phyloP scores from a whole-genome alignment of 768 basidiomycete genomes.

The Polyporus arcularius region DNA sequence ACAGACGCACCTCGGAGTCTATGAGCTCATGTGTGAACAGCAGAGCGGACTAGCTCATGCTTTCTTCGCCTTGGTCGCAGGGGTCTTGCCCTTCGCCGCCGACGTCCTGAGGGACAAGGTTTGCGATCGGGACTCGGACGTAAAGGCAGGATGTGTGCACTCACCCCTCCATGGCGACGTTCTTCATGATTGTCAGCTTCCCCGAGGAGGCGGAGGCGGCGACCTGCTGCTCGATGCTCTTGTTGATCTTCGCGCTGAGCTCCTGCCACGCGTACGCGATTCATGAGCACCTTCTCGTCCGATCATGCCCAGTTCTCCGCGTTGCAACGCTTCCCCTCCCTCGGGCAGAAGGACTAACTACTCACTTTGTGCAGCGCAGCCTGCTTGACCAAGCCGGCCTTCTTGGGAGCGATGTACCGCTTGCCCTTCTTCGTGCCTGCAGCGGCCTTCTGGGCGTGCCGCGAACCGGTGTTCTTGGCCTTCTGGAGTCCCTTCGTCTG shows the following conservation, averaged over 20 bases:
- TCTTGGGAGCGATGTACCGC: slow-evolving; percentile 80
- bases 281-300: neutral
- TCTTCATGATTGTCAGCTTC: slow-evolving; percentile 92
- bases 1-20: slow-evolving; percentile 4
- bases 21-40: neutral
- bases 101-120: slow-evolving; percentile 7
- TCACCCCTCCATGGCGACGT: slow-evolving; percentile 46
- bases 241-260: slow-evolving; percentile 88
- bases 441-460: slow-evolving; percentile 66
- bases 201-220: slow-evolving; percentile 86
- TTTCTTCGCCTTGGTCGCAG: slow-evolving; percentile 18
- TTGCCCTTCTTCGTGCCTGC: slow-evolving; percentile 79
- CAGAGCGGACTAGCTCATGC: slow-evolving; percentile 1
- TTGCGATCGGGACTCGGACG: neutral
- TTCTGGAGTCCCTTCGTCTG: slow-evolving; percentile 74
- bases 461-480: slow-evolving; percentile 46
- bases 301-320: neutral
- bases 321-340: neutral
- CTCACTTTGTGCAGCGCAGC: slow-evolving; percentile 77
- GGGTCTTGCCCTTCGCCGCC: slow-evolving; percentile 10
- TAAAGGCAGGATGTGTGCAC: slow-evolving; percentile 8
- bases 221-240: slow-evolving; percentile 90
- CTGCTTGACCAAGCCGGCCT: slow-evolving; percentile 68
- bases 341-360: neutral
- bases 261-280: slow-evolving; percentile 44